Percentiles rank a stretch among this genome's conserved stretches.
Evolutionary conservation across 345 rosid species (phyloP).

Genomic region (Arabis hirsuta): DNA sequence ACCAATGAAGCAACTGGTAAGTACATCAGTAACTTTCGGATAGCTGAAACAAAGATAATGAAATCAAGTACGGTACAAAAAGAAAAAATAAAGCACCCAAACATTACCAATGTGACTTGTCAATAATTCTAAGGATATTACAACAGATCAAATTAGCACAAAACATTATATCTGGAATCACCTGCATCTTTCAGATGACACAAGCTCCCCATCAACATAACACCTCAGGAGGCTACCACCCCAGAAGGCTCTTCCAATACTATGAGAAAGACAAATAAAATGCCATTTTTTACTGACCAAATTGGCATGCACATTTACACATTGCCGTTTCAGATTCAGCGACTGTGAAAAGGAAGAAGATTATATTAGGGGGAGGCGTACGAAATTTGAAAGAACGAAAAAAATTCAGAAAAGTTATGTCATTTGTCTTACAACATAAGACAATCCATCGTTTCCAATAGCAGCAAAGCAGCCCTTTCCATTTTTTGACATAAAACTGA

Average conservation of each 20-base stretch:
- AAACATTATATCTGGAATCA: conserved; percentile 25
- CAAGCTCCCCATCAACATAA: conserved; percentile 81
- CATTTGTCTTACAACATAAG: conserved; percentile 65
- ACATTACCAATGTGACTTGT: conserved; percentile 14
- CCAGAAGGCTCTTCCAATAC: conserved; percentile 93
- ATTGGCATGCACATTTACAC: conserved; percentile 61
- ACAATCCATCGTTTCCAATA: conserved; percentile 70
- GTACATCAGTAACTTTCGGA: conserved; percentile 78
- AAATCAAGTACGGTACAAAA: conserved; percentile 16
- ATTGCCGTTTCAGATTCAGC: conserved; percentile 72
- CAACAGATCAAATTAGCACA: conserved; percentile 18
- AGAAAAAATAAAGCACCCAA: conserved; percentile 21
- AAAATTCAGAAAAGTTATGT: conserved; percentile 10
- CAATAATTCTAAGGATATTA: conserved; percentile 32
- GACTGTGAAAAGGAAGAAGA: conserved; percentile 60
- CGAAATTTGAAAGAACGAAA: neutral
- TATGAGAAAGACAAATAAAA: conserved; percentile 86
- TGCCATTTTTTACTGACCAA: conserved; percentile 83
- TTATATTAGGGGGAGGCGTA: conserved; percentile 28
- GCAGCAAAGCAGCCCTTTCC: conserved; percentile 87
- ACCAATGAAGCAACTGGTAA: conserved; percentile 80
- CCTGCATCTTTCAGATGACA: conserved; percentile 99
- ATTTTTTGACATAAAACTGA: conserved; percentile 83
- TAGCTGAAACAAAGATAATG: conserved; percentile 61
- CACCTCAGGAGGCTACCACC: conserved; percentile 92